phyloP scores from a whole-genome alignment of 2,329 filamentous ascomycete species.

The Blastomyces silverae region DNA sequence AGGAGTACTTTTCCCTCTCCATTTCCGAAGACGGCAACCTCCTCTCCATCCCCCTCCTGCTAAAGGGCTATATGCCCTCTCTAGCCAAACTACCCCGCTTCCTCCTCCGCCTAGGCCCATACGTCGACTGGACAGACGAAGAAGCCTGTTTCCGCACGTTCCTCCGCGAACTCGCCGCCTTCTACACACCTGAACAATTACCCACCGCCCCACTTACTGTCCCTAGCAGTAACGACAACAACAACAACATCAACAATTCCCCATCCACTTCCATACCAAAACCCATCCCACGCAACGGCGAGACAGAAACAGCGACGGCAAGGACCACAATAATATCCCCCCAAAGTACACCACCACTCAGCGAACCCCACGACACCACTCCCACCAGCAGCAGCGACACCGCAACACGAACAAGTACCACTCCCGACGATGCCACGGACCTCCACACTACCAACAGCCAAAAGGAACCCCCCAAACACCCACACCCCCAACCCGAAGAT shows the following conservation, averaged over 20 bases:
- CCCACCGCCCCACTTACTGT: conserved; percentile 36
- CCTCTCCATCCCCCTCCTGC: conserved; percentile 69
- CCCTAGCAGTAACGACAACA: conserved; percentile 13
- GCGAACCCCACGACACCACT: not conserved
- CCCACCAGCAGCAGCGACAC: not conserved
- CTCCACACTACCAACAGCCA: not conserved
- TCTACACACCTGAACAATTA: conserved; percentile 83
- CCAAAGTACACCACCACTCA: not conserved
- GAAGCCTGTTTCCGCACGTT: conserved; percentile 79
- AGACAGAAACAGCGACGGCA: not conserved
- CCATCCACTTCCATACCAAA: not conserved
- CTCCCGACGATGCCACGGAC: not conserved
- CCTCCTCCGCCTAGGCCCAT: conserved; percentile 76
- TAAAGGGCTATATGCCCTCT: conserved; percentile 82
- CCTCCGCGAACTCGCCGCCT: conserved; percentile 75
- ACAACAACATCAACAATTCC: conserved; percentile 18
- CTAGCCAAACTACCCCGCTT: conserved; percentile 84
- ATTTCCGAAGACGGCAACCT: conserved; percentile 73
- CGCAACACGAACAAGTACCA: not conserved
- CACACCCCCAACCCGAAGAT: conserved; percentile 31
- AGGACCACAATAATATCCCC: not conserved
- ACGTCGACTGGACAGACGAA: conserved; percentile 80
- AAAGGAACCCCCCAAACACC: not conserved
- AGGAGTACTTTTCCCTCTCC: conserved; percentile 85
- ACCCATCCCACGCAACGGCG: not conserved